Percentiles rank a stretch among this genome's conserved stretches.
These are phyloP conservation scores for Pichia sp. DNA, from an alignment of 1,139 yeast species.

Conservation along the genomic window DNA sequence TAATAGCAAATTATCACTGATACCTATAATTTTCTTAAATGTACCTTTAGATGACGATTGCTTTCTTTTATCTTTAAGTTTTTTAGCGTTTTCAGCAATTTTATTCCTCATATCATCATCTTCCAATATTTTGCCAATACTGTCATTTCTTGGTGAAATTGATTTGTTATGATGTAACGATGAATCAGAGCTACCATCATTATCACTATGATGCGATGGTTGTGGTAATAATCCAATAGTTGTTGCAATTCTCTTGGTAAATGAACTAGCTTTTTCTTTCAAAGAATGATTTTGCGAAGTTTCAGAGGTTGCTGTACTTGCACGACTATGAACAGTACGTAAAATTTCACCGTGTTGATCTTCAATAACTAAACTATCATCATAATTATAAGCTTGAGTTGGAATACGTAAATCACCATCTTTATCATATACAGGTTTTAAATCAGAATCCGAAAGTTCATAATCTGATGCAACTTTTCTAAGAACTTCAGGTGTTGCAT, in stretches of 20 bases:
- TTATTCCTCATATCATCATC: not conserved
- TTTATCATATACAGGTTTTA: constrained; percentile 23
- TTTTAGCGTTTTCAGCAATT: too few relatives aligned
- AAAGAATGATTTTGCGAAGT: not conserved
- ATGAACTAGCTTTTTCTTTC: constrained; percentile 11
- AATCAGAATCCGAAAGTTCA: constrained; percentile 17
- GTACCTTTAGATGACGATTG: too few relatives aligned
- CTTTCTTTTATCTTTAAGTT: not conserved
- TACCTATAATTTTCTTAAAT: constrained; percentile 11
- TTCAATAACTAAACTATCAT: constrained; percentile 63
- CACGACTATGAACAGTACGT: constrained; percentile 19
- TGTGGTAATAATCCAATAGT: constrained; percentile 8
- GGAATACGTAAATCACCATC: constrained; percentile 29
- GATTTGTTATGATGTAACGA: too few relatives aligned
- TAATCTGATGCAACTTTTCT: constrained; percentile 16
- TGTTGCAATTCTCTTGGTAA: constrained; percentile 9
- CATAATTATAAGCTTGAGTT: constrained; percentile 67
- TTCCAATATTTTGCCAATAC: not conserved
- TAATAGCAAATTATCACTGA: constrained; percentile 12
- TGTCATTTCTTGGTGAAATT: not conserved
- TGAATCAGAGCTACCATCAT: too few relatives aligned
- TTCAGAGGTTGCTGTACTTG: constrained; percentile 8
- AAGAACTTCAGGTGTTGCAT: constrained; percentile 13
- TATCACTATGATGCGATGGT: not conserved
- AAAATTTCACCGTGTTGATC: constrained; percentile 78